These are phyloP conservation scores for Cyanophora paradoxa DNA, from an alignment of 78 protist species.

Conservation along the genomic window DNA sequence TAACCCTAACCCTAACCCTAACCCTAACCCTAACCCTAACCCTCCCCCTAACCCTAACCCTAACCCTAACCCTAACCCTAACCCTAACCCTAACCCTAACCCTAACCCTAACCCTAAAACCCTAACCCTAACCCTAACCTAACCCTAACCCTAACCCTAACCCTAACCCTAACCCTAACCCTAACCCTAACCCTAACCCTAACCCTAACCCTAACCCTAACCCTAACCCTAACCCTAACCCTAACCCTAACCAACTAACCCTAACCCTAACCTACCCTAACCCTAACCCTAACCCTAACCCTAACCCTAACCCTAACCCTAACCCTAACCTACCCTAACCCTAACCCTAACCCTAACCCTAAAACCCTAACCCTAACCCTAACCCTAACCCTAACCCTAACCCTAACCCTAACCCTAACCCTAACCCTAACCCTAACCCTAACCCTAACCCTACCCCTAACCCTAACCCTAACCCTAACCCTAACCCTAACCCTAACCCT, in stretches of 20 bases:
- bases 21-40: conserved; percentile 31
- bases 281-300: conserved; percentile 31
- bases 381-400: conserved; percentile 30
- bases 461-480: no score
- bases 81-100: conserved; percentile 29
- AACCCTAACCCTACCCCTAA: no score
- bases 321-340: no score
- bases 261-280: no score
- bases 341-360: no score
- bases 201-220: conserved; percentile 30
- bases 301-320: conserved; percentile 31
- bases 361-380: no score
- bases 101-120: no score
- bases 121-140: no score
- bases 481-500: no score
- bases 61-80: conserved; percentile 30
- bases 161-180: conserved; percentile 31
- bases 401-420: conserved; percentile 31
- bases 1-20: conserved; percentile 31
- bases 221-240: conserved; percentile 31
- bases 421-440: conserved; percentile 31
- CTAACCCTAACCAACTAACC: no score
- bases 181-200: conserved; percentile 31
- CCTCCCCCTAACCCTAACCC: conserved; percentile 24
- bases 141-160: conserved; percentile 30